Percentiles rank a stretch among this genome's conserved stretches.
phyloP scores from a whole-genome alignment of 306 rosid genomes.

The Luffa aegyptiaca region DNA sequence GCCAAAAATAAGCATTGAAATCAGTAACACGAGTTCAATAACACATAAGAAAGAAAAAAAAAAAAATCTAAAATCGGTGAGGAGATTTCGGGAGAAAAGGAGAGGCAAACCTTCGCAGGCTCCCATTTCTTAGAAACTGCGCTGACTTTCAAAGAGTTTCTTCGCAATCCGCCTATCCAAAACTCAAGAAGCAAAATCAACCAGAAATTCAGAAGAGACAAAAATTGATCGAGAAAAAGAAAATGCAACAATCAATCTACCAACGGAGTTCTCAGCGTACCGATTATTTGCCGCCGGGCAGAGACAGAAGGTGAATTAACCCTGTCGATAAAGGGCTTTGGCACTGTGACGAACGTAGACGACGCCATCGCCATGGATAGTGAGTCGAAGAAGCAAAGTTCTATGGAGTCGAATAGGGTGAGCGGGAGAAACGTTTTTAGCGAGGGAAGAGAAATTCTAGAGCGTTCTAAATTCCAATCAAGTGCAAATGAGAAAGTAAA shows the following conservation, averaged over 20 bases:
- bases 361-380: constrained; percentile 55
- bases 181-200: constrained; percentile 11
- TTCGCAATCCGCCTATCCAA: constrained; percentile 45
- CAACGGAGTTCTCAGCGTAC: constrained; percentile 15
- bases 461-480: background rate
- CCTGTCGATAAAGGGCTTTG: constrained; percentile 32
- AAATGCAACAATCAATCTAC: background rate
- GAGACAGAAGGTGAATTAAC: constrained; percentile 32
- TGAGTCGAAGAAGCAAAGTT: background rate
- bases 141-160: constrained; percentile 36
- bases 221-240: background rate
- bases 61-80: background rate
- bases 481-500: background rate
- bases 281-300: constrained; percentile 18
- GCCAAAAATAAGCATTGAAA: background rate
- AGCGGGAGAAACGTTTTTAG: background rate
- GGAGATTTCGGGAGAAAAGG: background rate
- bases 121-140: constrained; percentile 61
- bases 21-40: background rate
- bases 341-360: constrained; percentile 43
- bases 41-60: background rate
- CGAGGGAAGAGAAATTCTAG: background rate
- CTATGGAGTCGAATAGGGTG: background rate
- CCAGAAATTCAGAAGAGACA: background rate
- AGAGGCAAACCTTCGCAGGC: constrained; percentile 39